Base-by-base conservation (phyloP, 2,329 filamentous ascomycete genomes). In the Fusarium stilboides region DNA sequence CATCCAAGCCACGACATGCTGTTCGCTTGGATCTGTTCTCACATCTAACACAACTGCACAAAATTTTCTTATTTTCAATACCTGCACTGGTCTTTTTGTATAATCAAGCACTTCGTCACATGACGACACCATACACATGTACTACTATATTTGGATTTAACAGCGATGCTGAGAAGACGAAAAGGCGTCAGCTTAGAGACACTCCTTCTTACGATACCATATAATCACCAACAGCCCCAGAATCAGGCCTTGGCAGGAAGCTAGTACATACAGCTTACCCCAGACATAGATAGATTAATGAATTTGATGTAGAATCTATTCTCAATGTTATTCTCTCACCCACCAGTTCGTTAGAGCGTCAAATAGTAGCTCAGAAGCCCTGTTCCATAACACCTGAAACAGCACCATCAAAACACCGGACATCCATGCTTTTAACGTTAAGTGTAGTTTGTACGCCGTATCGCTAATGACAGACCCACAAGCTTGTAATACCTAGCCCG, bases 151-250 rank as follows among this genome's bases (percentile, higher is more conserved):
- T 67, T 74, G 58, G 71, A 65, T 62, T 60, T 63, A 42, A 45
- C 42, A 70, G 57, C 57, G 26, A 71, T 63, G 62, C 62, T 62
- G 52, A 55, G 44, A 49, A 68, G 58, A 52, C 19, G 31, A 51
- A 68, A 64, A 46, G 56, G 34, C 54, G 49, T 66, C 53, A 72
- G 58, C 57, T 31, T 31, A 69, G 69, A 62, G 70, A 68, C 62
- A 52, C 53, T 71, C 56, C 64, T 59, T 73, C 44, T 74, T 65
- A 75, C 58, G 71, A 75, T 73, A 71, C 60, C 65, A 75, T 65
- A 65, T 74, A 73, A 71, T 72, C 57, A 63, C 28, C 31, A 49
- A 46, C 42, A 54, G 51, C 45, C 51, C 54, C 24, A 50, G 60
- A 67, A 47, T 60, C 14, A 54, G 62, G 52, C 51, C 39, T 44